Evolutionary conservation across 2,329 filamentous ascomycete species (phyloP), one percentile per base, ranked within the genome.

Genomic region (Xylaria sp.): DNA sequence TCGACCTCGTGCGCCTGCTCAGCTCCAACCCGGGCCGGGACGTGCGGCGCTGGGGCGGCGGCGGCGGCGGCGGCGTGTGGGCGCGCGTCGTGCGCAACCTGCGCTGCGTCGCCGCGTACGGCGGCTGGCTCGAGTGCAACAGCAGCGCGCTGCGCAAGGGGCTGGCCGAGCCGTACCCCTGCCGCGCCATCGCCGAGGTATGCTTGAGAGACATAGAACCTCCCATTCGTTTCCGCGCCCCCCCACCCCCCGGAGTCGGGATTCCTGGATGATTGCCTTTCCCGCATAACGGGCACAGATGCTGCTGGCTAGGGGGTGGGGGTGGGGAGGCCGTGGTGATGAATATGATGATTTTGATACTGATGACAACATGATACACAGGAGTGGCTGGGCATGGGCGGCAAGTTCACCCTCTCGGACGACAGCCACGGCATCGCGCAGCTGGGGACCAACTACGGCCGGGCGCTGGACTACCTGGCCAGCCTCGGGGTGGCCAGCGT

Each of bases 401-500:
- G 94, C 20, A 84, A 83, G 56, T 96, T 97, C 72, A 95, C 91
- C 48, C 81, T 99, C 64, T 96, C 91, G 6, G 94, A 99, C 71
- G 94, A 99, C 73, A 96, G 92, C 71, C 94, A 99, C 75, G 90
- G 90, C 38, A 82, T 91, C 54, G 88, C 83, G 2, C 93, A 99
- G 69, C 82, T 99, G 4, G 91, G 87, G n/a, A 87, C 91, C 46
- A 93, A 96, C 69, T 97, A 94, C 74, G 68, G 71, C 42, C 83
- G 82, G 39, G 85, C 89, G 4, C 73, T 95, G 53, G 78, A 83
- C 1, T 96, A 90, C 70, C 75, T 96, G 51, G 80, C 85, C 59
- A 79, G 76, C 54, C 74, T 91, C 11, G 87, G 86, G 4, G 84
- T 93, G 21, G 67, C 74, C 26, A 77, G 85, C 53, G 75, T 94